A percentile compares a stretch with the other conserved stretches of the same genome.
Conservation (phyloP, 352 stramenopile genomes). For the Elongisporangium anandrum region DNA sequence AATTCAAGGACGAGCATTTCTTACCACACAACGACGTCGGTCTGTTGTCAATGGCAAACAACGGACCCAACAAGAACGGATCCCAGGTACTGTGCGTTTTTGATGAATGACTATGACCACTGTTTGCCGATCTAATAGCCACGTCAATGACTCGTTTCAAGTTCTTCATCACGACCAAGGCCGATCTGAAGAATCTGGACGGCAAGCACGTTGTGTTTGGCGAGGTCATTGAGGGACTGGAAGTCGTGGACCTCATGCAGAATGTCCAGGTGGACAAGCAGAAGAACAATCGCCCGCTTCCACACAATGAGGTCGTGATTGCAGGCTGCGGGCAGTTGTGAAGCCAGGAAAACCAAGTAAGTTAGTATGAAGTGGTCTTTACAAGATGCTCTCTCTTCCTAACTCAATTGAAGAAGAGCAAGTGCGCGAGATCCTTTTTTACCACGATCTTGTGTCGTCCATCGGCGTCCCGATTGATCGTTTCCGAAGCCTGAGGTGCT, state of each 20-base stretch:
- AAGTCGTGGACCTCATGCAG: slow-evolving; percentile 71
- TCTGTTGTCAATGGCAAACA: slow-evolving; percentile 81
- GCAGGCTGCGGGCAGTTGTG: slow-evolving; percentile 60
- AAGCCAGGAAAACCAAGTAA: slow-evolving; percentile 2
- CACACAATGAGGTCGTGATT: slow-evolving; percentile 56
- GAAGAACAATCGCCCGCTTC: slow-evolving; percentile 42
- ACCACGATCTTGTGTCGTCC: slow-evolving; percentile 57
- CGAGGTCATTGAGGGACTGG: slow-evolving; percentile 82
- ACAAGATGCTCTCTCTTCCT: slow-evolving; percentile 4
- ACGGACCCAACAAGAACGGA: slow-evolving; percentile 65
- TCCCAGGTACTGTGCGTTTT: slow-evolving; percentile 42
- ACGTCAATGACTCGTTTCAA: slow-evolving; percentile 11
- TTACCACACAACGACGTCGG: slow-evolving; percentile 66
- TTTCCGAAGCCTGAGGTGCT: slow-evolving; percentile 19
- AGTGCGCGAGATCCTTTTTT: slow-evolving; percentile 57
- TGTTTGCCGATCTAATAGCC: neutral
- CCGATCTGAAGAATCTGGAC: slow-evolving; percentile 73
- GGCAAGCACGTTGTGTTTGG: slow-evolving; percentile 97
- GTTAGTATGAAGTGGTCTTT: neutral
- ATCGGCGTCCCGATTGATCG: slow-evolving; percentile 13
- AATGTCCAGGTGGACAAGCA: slow-evolving; percentile 46
- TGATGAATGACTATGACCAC: neutral
- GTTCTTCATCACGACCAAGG: slow-evolving; percentile 81
- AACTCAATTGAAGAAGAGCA: slow-evolving; percentile 36
- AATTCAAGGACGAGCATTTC: slow-evolving; percentile 84